Evolutionary conservation across 495 filamentous ascomycete genomes (phyloP).

Genomic region (Monascus purpureus): DNA sequence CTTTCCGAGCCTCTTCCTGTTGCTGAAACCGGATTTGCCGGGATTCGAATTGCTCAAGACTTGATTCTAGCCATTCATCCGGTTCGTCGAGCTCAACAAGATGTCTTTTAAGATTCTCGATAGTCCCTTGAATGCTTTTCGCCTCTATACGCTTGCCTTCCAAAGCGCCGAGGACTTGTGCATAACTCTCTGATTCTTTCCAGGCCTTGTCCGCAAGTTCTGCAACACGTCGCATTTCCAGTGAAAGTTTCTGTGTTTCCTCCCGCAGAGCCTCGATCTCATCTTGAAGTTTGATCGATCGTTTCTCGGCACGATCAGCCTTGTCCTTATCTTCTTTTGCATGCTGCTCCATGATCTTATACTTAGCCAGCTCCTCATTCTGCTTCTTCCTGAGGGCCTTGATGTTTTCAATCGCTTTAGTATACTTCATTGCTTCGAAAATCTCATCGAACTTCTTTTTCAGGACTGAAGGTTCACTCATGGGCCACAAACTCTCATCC

Average conservation of each 20-base stretch:
- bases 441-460: constrained; percentile 97
- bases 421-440: constrained; percentile 92
- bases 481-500: constrained; percentile 94
- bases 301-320: constrained; percentile 56
- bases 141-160: constrained; percentile 61
- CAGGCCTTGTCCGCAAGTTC: constrained; percentile 44
- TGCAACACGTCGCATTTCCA: constrained; percentile 40
- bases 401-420: constrained; percentile 91
- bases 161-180: constrained; percentile 53
- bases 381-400: constrained; percentile 73
- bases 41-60: constrained; percentile 70
- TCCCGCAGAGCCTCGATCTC: constrained; percentile 58
- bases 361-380: constrained; percentile 54
- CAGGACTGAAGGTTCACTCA: constrained; percentile 72
- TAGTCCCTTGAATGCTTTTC: constrained; percentile 45
- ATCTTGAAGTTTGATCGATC: constrained; percentile 45
- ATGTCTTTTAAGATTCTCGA: constrained; percentile 52
- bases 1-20: constrained; percentile 46
- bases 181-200: constrained; percentile 45
- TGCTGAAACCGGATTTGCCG: constrained; percentile 48
- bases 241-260: constrained; percentile 41
- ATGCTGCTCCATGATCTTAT: constrained; percentile 58
- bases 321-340: constrained; percentile 78
- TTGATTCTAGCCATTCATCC: constrained; percentile 62
- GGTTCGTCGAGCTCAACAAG: constrained; percentile 64